Base-by-base conservation (phyloP, 177 flowering plant genomes). In the Vitis hybrid region DNA sequence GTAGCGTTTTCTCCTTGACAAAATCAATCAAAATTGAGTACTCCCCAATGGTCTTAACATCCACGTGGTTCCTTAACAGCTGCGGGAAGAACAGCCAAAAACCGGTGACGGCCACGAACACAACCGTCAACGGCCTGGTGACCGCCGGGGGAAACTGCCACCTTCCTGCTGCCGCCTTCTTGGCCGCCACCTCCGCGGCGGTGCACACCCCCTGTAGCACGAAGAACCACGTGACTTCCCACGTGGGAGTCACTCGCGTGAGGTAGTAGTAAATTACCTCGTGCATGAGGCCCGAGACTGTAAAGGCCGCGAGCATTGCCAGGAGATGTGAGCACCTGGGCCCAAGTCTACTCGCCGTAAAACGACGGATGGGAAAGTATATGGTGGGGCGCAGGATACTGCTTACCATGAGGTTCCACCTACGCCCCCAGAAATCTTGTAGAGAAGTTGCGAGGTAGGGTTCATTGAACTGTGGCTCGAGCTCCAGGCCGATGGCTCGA, bases 361-460 rank as follows among this genome's bases (percentile, higher is more conserved):
- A 0, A 4, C n/a, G n/a, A 4, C 72, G 63, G 0, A 71, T 14
- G 49, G 88, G 88, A 0, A 51, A 51, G 66, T 82, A 82, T 3
- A 81, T 79, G 46, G 81, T 71, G 13, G 81, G 76, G 18, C 81
- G 80, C 9, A 85, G 80, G 11, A 85, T 77, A 40, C 48, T 71
- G 4, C 81, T 14, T 27, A 81, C 88, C 81, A 81, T 77, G 40
- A 82, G 84, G 69, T 85, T 85, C 88, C 88, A 85, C 35, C 88
- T 58, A 1, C 81, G 77, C 27, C 86, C 83, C 88, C 88, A 84
- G 27, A 82, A 84, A 70, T 84, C 85, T 66, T 80, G 84, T 0
- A 84, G 75, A 0, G 87, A 84, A 24, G 84, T 81, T 19, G 83
- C 56, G 2, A 85, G 72, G 68, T 81, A 85, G 0, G 86, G 88